phyloP scores from a whole-genome alignment of 805 yeast genomes.

The Tetrapisispora namnaoensis region DNA sequence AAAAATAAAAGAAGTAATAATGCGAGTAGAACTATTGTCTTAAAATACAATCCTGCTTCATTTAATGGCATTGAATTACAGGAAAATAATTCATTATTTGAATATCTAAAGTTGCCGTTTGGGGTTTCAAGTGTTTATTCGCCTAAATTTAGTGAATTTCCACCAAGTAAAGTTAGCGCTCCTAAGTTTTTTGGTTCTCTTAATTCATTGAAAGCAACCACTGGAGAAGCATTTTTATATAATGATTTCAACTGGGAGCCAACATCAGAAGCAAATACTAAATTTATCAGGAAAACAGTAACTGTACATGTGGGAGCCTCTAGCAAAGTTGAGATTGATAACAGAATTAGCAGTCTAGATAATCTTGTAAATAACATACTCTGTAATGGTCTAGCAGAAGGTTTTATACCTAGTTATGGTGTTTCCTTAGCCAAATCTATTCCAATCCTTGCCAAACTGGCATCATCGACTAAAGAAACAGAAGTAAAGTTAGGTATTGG shows the following conservation, averaged over 20 bases:
- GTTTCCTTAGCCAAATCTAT: conserved; percentile 17
- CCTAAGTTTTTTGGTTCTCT: conserved; percentile 21
- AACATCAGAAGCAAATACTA: conserved; percentile 1
- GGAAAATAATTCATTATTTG: conserved; percentile 19
- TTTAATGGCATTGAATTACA: conserved; percentile 12
- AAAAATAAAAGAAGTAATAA: conserved; percentile 19
- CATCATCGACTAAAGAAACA: neutral
- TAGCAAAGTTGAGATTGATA: conserved; percentile 23
- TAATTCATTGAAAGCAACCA: conserved; percentile 26
- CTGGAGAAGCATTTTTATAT: conserved; percentile 25
- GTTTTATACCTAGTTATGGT: conserved; percentile 22
- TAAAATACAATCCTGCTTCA: conserved; percentile 16
- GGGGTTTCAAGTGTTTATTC: conserved; percentile 22
- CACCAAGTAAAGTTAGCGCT: conserved; percentile 26
- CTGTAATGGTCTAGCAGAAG: conserved; percentile 21
- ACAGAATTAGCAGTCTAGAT: conserved; percentile 20
- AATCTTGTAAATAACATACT: conserved; percentile 20
- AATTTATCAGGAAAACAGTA: conserved; percentile 19
- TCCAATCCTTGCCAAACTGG: conserved; percentile 3
- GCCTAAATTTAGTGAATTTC: conserved; percentile 19
- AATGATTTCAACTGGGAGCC: conserved; percentile 8
- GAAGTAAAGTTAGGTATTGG: conserved; percentile 9
- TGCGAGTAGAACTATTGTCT: conserved; percentile 11
- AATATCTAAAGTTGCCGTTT: conserved; percentile 22
- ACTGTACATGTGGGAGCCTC: conserved; percentile 26